Evolutionary conservation across 1,139 yeast species (phyloP).

Genomic region (Nakaseomyces kungkrabaensis): DNA sequence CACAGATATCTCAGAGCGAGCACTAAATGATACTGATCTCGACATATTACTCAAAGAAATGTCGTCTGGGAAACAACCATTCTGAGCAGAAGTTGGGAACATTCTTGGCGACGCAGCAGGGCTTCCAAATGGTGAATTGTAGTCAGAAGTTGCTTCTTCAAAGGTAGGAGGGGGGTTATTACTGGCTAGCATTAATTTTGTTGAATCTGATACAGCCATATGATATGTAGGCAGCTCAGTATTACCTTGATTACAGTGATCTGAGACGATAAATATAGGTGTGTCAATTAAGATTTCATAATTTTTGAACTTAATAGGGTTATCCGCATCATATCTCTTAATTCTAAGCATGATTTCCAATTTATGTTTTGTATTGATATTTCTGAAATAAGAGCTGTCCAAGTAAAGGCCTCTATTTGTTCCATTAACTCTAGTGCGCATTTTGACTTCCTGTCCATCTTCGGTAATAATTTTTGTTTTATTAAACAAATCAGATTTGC

Average conservation of each 20-base stretch:
- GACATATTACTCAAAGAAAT: slow-evolving; percentile 23
- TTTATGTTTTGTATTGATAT: slow-evolving; percentile 61
- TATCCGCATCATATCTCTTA: slow-evolving; percentile 45
- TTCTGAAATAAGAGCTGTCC: slow-evolving; percentile 54
- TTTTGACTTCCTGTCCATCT: slow-evolving; percentile 10
- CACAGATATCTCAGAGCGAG: background rate
- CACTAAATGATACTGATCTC: slow-evolving; percentile 13
- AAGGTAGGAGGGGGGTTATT: slow-evolving; percentile 35
- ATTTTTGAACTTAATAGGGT: slow-evolving; percentile 50
- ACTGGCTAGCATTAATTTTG: slow-evolving; percentile 6
- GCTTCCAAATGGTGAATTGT: slow-evolving; percentile 2
- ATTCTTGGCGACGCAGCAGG: slow-evolving; percentile 15
- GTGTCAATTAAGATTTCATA: slow-evolving; percentile 87
- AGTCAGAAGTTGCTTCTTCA: slow-evolving; percentile 40
- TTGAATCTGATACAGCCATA: slow-evolving; percentile 28
- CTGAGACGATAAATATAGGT: slow-evolving; percentile 63
- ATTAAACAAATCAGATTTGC: background rate
- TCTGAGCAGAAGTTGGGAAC: background rate
- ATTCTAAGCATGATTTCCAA: slow-evolving; percentile 67
- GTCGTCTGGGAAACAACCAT: slow-evolving; percentile 12
- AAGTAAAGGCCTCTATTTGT: slow-evolving; percentile 42
- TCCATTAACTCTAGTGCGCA: slow-evolving; percentile 13
- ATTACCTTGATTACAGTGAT: slow-evolving; percentile 59
- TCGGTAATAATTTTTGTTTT: slow-evolving; percentile 7
- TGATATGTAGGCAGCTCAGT: slow-evolving; percentile 63